A percentile compares a stretch with the other conserved stretches of the same genome.
phyloP scores from a whole-genome alignment of 1,284 basidiomycete genomes.

The Puccinia polysora region DNA sequence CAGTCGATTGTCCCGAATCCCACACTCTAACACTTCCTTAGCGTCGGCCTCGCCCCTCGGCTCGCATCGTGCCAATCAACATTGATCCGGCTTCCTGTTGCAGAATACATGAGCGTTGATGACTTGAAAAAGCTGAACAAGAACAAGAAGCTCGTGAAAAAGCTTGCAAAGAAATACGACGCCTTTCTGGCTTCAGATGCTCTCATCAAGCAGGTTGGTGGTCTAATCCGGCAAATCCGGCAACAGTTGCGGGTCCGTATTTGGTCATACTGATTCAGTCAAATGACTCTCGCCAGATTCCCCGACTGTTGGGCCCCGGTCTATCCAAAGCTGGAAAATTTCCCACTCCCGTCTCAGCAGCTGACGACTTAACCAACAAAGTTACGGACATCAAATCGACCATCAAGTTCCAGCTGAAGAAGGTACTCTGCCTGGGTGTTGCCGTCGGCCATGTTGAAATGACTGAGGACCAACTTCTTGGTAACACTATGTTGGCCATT shows the following conservation, averaged over 20 bases:
- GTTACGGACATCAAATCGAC: slow-evolving; percentile 93
- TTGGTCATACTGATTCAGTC: background rate
- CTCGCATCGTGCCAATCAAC: background rate
- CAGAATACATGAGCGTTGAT: slow-evolving; percentile 85
- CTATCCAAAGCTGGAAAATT: slow-evolving; percentile 99
- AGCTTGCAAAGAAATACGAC: slow-evolving; percentile 99
- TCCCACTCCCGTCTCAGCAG: slow-evolving; percentile 85
- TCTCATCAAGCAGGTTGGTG: slow-evolving; percentile 79
- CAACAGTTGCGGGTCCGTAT: background rate
- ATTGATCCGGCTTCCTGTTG: background rate
- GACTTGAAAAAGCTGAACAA: slow-evolving; percentile 99
- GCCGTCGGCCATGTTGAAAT: slow-evolving; percentile 97
- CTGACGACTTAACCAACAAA: slow-evolving; percentile 88
- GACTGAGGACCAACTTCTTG: slow-evolving; percentile 94
- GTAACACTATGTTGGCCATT: slow-evolving; percentile 97
- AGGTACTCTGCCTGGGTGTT: slow-evolving; percentile 98
- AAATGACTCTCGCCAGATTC: slow-evolving; percentile 60
- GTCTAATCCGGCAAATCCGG: background rate
- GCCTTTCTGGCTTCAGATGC: slow-evolving; percentile 97
- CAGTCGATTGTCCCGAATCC: background rate
- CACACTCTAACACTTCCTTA: background rate
- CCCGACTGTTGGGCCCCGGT: slow-evolving; percentile 98
- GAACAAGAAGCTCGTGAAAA: slow-evolving; percentile 99
- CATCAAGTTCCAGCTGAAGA: slow-evolving; percentile 95
- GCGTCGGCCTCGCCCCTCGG: background rate